Evolutionary conservation across 1,284 basidiomycete genomes (phyloP).

Genomic region (Pseudomicrostroma phylloplanum): DNA sequence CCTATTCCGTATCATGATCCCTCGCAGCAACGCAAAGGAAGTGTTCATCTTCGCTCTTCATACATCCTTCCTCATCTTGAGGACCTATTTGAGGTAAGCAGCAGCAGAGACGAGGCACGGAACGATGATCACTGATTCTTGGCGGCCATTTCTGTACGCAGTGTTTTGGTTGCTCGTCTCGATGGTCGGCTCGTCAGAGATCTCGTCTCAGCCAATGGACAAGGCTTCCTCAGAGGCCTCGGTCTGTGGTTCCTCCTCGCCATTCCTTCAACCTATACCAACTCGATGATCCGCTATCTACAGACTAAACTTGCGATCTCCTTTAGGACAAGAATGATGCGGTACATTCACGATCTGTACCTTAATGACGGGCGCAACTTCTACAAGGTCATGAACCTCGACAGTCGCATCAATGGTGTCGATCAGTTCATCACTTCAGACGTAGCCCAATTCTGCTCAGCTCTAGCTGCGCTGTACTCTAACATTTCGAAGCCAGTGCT

Average conservation of each 20-base stretch:
- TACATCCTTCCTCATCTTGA: slow-evolving; percentile 76
- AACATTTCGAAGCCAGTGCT: slow-evolving; percentile 69
- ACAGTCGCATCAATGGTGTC: slow-evolving; percentile 45
- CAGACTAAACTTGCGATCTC: slow-evolving; percentile 82
- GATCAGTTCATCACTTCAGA: slow-evolving; percentile 78
- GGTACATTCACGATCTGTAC: slow-evolving; percentile 89
- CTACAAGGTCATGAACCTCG: slow-evolving; percentile 53
- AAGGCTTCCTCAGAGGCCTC: slow-evolving; percentile 75
- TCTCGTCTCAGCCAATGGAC: slow-evolving; percentile 76
- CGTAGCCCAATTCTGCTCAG: slow-evolving; percentile 81
- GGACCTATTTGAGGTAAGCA: slow-evolving; percentile 57
- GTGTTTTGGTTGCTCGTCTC: slow-evolving; percentile 76
- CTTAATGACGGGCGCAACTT: slow-evolving; percentile 55
- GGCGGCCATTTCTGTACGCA: slow-evolving; percentile 57
- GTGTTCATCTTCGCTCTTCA: slow-evolving; percentile 70
- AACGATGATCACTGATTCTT: not conserved
- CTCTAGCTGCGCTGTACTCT: slow-evolving; percentile 75
- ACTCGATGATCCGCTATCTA: slow-evolving; percentile 87
- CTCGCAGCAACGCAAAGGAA: slow-evolving; percentile 58
- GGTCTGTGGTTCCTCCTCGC: slow-evolving; percentile 84
- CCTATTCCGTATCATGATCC: slow-evolving; percentile 47
- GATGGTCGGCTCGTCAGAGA: slow-evolving; percentile 86
- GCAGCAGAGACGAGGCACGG: not conserved
- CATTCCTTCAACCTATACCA: slow-evolving; percentile 88
- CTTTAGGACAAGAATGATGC: slow-evolving; percentile 77